phyloP scores from a whole-genome alignment of 140 eudicot genomes.

The Artemisia princeps region DNA sequence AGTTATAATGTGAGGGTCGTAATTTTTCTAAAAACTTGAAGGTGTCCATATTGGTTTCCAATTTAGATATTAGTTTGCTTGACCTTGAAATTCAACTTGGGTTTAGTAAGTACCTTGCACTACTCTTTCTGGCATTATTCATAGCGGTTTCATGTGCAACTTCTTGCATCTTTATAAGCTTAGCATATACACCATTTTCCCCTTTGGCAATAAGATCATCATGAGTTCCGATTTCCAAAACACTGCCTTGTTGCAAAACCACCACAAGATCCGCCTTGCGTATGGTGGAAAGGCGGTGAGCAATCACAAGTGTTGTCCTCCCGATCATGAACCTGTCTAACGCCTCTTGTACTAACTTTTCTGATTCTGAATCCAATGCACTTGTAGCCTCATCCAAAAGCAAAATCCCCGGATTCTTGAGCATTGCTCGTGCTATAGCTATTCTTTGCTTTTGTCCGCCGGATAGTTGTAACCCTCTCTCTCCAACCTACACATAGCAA shows the following conservation, averaged over 20 bases:
- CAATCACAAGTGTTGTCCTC: constrained; percentile 77
- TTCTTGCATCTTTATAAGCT: constrained; percentile 80
- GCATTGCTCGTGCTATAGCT: constrained; percentile 88
- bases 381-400: constrained; percentile 91
- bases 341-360: constrained; percentile 82
- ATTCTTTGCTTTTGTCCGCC: constrained; percentile 91
- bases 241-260: constrained; percentile 72
- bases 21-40: not conserved
- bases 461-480: constrained; percentile 76
- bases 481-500: constrained; percentile 57
- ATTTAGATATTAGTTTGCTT: not conserved
- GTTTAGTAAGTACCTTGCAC: constrained; percentile 54
- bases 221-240: constrained; percentile 68
- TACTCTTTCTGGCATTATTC: constrained; percentile 70
- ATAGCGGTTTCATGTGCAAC: constrained; percentile 76
- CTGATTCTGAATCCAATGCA: constrained; percentile 88
- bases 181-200: constrained; percentile 69
- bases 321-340: constrained; percentile 85
- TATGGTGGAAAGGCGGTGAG: constrained; percentile 89
- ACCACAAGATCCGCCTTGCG: constrained; percentile 84
- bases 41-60: not conserved
- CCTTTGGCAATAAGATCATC: constrained; percentile 75
- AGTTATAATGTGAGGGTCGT: not conserved
- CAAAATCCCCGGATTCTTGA: constrained; percentile 75
- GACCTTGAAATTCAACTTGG: not conserved